phyloP scores from a whole-genome alignment of 2,329 filamentous ascomycete species.

The Colletotrichum sp. region DNA sequence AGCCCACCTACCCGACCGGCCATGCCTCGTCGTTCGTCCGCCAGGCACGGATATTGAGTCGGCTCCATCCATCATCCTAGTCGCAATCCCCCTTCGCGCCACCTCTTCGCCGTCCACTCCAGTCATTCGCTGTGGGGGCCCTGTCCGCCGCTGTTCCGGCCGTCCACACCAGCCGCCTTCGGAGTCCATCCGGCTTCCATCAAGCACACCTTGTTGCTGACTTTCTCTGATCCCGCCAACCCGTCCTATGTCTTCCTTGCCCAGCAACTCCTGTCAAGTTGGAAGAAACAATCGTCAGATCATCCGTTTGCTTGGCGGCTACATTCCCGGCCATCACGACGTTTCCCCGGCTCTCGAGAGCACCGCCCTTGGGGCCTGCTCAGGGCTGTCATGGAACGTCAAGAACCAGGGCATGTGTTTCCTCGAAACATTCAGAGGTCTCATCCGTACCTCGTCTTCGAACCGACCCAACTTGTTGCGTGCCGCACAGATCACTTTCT shows the following conservation, averaged over 20 bases:
- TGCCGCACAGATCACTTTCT: conserved; percentile 11
- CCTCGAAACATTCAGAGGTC: conserved; percentile 2
- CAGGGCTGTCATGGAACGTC: not conserved
- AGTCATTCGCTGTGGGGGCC: not conserved
- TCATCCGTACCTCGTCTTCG: not conserved
- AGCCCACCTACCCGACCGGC: not conserved
- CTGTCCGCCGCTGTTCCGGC: not conserved
- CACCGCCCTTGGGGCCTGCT: not conserved
- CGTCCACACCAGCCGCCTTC: not conserved
- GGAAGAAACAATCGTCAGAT: conserved; percentile 1
- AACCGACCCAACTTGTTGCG: not conserved
- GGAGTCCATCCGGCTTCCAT: not conserved
- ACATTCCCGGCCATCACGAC: not conserved
- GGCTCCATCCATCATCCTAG: not conserved
- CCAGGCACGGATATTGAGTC: not conserved
- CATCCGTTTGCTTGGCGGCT: not conserved
- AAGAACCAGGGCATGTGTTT: not conserved
- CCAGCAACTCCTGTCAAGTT: conserved; percentile 3
- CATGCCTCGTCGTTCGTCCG: not conserved
- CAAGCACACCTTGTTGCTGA: not conserved
- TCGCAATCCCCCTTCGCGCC: not conserved
- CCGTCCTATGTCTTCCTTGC: conserved; percentile 3
- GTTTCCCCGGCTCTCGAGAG: not conserved
- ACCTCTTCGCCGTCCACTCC: not conserved
- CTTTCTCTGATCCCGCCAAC: not conserved